Percentiles rank a stretch among this genome's conserved stretches.
Evolutionary conservation across 129 eudicot species (phyloP).

Genomic region (Lonicera japonica): DNA sequence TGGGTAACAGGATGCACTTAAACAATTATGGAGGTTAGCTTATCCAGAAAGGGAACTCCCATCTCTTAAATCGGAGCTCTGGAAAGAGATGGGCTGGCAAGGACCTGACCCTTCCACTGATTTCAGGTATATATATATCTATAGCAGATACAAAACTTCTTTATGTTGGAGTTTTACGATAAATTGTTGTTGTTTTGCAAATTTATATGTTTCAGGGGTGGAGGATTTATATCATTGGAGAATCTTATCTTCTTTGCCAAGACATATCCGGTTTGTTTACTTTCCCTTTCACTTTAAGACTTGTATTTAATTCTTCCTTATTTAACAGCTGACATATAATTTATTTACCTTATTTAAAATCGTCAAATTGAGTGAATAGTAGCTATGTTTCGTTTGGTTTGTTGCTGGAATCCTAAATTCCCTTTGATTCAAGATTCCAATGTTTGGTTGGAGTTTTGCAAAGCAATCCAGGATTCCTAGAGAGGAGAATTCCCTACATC

Average conservation of each 20-base stretch:
- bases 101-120: constrained; percentile 98
- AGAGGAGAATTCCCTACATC: no score
- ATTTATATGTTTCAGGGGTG: constrained; percentile 60
- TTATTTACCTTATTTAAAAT: no score
- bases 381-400: no score
- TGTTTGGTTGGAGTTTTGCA: no score
- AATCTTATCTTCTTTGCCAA: constrained; percentile 87
- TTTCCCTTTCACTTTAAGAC: neutral
- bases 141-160: neutral
- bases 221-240: constrained; percentile 89
- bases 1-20: constrained; percentile 80
- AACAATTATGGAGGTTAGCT: constrained; percentile 73
- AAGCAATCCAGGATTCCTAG: no score
- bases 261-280: constrained; percentile 68
- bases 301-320: neutral
- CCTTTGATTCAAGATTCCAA: no score
- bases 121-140: constrained; percentile 91
- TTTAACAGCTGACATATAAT: neutral
- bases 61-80: constrained; percentile 79
- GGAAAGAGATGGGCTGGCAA: constrained; percentile 99
- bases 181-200: constrained; percentile 9
- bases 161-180: neutral
- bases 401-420: no score
- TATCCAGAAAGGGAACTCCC: constrained; percentile 83
- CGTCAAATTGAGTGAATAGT: no score